Conservation (phyloP, 768 basidiomycete species). For the Tremella fuciformis region DNA sequence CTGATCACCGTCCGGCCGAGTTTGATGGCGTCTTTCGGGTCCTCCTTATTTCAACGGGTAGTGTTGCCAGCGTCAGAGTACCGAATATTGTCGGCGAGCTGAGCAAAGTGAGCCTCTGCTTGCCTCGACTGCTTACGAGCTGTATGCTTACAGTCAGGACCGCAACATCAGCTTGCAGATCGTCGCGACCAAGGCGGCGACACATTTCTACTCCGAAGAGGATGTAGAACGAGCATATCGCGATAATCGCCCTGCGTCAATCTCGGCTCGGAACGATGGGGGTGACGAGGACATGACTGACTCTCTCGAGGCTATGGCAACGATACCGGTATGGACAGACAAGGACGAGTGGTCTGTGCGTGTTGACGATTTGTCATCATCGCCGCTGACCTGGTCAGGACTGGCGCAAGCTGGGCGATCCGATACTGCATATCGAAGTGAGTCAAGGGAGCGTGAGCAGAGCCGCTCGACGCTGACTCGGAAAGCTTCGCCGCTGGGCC, state of each 20-base stretch:
- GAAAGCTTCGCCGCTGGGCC: constrained; percentile 68
- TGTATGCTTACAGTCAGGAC: constrained; percentile 58
- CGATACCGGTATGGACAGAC: constrained; percentile 70
- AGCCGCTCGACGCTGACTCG: constrained; percentile 9
- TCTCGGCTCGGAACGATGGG: too few relatives aligned
- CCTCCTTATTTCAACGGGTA: constrained; percentile 81
- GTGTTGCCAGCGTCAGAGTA: constrained; percentile 90
- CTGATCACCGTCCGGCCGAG: constrained; percentile 25
- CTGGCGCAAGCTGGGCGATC: constrained; percentile 74
- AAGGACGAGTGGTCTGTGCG: constrained; percentile 89
- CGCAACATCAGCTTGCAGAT: constrained; percentile 75
- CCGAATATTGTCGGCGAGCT: constrained; percentile 85
- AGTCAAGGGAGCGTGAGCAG: constrained; percentile 54
- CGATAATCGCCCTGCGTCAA: too few relatives aligned
- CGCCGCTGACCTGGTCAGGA: constrained; percentile 54
- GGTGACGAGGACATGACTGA: background rate
- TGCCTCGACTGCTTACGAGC: background rate
- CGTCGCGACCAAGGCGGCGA: constrained; percentile 71
- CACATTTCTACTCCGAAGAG: constrained; percentile 68
- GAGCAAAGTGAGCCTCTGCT: constrained; percentile 58
- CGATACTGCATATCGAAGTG: constrained; percentile 89
- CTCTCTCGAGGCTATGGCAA: background rate
- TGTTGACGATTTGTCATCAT: constrained; percentile 10
- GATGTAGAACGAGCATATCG: constrained; percentile 21
- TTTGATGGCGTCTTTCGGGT: constrained; percentile 54